phyloP scores from a whole-genome alignment of 2,329 filamentous ascomycete genomes.

The Colletotrichum tabaci region DNA sequence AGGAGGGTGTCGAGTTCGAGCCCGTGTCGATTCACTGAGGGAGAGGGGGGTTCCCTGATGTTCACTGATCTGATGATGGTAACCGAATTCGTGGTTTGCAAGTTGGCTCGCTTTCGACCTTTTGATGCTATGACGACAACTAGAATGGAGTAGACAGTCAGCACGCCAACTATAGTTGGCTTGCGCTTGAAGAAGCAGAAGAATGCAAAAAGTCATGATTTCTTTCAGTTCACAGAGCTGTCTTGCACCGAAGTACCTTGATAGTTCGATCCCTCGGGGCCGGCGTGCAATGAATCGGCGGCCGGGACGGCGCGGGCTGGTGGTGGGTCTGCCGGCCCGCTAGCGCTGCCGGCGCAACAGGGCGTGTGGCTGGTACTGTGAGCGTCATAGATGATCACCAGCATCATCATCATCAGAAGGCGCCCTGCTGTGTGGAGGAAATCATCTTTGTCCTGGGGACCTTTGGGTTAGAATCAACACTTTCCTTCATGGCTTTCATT shows the following conservation, averaged over 20 bases:
- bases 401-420: slow-evolving; percentile 12
- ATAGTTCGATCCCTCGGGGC: background rate
- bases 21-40: slow-evolving; percentile 35
- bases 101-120: background rate
- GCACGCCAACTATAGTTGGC: background rate
- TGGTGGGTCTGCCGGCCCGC: slow-evolving; percentile 2
- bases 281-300: background rate
- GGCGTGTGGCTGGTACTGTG: slow-evolving; percentile 30
- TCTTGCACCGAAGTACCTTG: slow-evolving; percentile 6
- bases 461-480: background rate
- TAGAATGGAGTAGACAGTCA: background rate
- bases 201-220: background rate
- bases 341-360: slow-evolving; percentile 3
- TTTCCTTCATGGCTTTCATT: background rate
- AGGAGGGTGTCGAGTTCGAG: slow-evolving; percentile 20
- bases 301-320: slow-evolving; percentile 29
- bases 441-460: fast-evolving
- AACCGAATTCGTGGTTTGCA: too few relatives aligned
- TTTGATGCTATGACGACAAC: background rate
- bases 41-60: too few relatives aligned
- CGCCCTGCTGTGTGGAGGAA: background rate
- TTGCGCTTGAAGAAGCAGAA: background rate
- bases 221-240: background rate
- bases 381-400: slow-evolving; percentile 36
- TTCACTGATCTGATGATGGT: background rate